Percentiles rank a stretch among this genome's conserved stretches.
Evolutionary conservation across 176 grass and related monocot genomes (phyloP).

Genomic region (Triticum timopheevii): DNA sequence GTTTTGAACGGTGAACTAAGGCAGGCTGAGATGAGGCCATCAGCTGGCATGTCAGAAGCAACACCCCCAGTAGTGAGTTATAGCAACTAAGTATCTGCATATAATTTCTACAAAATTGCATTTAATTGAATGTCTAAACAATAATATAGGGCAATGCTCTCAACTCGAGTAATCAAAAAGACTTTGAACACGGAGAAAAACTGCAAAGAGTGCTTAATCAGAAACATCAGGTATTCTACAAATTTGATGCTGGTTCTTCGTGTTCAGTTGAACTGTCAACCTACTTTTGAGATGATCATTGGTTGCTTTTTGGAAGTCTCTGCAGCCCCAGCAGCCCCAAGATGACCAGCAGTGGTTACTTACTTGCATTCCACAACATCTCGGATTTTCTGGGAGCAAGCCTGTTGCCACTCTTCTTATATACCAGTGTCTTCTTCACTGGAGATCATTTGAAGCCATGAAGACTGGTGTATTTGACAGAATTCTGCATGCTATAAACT

Average conservation of each 20-base stretch:
- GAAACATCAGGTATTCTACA: slow-evolving; percentile 68
- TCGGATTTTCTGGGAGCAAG: slow-evolving; percentile 63
- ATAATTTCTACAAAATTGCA: not conserved
- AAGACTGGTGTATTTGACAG: slow-evolving; percentile 59
- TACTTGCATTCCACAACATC: slow-evolving; percentile 58
- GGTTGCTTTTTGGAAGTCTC: slow-evolving; percentile 29
- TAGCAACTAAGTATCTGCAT: slow-evolving; percentile 19
- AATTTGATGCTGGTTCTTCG: slow-evolving; percentile 9
- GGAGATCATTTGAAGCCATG: slow-evolving; percentile 89
- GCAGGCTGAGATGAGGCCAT: slow-evolving; percentile 50
- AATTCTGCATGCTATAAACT: slow-evolving; percentile 68
- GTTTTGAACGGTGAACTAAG: slow-evolving; percentile 60
- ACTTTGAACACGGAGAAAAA: slow-evolving; percentile 71
- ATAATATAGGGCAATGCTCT: slow-evolving; percentile 39
- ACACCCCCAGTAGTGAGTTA: slow-evolving; percentile 43
- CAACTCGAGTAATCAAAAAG: slow-evolving; percentile 43
- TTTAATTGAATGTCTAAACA: slow-evolving; percentile 28
- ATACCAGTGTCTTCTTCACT: slow-evolving; percentile 63
- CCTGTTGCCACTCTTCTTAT: slow-evolving; percentile 74
- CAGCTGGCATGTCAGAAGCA: slow-evolving; percentile 41
- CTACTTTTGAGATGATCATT: slow-evolving; percentile 20
- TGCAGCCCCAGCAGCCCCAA: slow-evolving; percentile 37
- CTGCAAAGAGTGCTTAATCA: slow-evolving; percentile 62
- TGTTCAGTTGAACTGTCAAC: slow-evolving; percentile 15
- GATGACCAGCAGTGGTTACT: slow-evolving; percentile 65